Evolutionary conservation across 2,329 filamentous ascomycete genomes (phyloP).

Genomic region (Pseudogymnoascus verrucosus): DNA sequence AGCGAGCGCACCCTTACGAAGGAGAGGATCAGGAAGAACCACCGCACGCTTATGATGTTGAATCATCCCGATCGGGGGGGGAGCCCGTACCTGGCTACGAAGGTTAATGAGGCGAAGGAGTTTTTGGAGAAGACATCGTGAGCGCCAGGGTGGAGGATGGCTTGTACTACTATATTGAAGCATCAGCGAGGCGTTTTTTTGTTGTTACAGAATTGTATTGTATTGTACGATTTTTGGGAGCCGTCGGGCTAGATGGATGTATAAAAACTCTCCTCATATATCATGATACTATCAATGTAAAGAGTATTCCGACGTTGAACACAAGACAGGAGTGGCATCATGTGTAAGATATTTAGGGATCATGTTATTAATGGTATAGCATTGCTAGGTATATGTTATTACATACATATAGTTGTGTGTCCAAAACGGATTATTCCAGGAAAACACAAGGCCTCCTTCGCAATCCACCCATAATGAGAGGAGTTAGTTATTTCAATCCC

Average conservation of each 20-base stretch:
- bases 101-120: conserved; percentile 98
- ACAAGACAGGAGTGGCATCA: not conserved
- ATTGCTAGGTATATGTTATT: conserved; percentile 1
- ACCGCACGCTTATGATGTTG: conserved; percentile 89
- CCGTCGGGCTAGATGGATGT: not conserved
- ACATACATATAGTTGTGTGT: not conserved
- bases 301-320: not conserved
- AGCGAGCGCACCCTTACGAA: conserved; percentile 84
- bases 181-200: conserved; percentile 5
- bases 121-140: conserved; percentile 66
- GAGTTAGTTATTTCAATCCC: not conserved
- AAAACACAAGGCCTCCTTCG: not conserved
- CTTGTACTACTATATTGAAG: conserved; percentile 5
- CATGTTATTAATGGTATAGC: not conserved
- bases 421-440: not conserved
- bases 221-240: not conserved
- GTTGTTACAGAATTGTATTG: not conserved
- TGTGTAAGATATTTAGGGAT: not conserved
- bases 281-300: not conserved
- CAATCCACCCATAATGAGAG: conserved; percentile 6
- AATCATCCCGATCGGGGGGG: conserved; percentile 98
- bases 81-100: conserved; percentile 91
- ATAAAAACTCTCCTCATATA: not conserved
- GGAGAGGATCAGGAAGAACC: conserved; percentile 91
- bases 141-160: not conserved